Evolutionary conservation across 2,329 filamentous ascomycete species (phyloP), one percentile per base, ranked within the genome.

Genomic region (Fusarium sp.): DNA sequence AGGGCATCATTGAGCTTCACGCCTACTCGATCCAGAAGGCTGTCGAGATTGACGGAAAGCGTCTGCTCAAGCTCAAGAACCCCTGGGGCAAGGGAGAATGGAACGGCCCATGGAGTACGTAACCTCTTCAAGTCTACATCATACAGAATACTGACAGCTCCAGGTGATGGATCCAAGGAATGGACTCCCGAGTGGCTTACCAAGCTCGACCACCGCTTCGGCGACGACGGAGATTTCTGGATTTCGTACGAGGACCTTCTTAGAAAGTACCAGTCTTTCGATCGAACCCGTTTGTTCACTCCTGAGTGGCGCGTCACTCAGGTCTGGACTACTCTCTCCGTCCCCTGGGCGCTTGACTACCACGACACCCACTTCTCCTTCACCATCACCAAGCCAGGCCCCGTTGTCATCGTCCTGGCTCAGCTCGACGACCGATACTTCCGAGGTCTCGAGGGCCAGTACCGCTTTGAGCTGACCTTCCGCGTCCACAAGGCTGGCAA

Each of bases 11-110:
- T 11, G 88, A 90, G 67, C 82, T 86, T 11, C 90, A 92, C 72
- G 90, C 90, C 4, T 92, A 92, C 76, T 90, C 89, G 1, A 85
- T 92, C 10, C 89, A 91, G 84, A 87, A 88, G 60, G 89, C 89
- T 5, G 86, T 88, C n/a, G 85, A 86, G 29, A 81, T 89, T 10
- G 86, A 87, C 33, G 88, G 91, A 73, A 86, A 88, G 72, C 88
- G 92, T 3, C 84, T 95, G 1, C 84, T 95, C 4, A 87, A 91
- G 60, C 84, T 94, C 43, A 89, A 87, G 73, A 97, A 97, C 76
- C 94, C 94, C 0, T 97, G 94, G 94, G 94, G 94, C 1, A 91
- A 91, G 73, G 90, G 89, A 35, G 94, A 95, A 82, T 97, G 94
- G 94, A 93, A 90, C 33, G 94, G 94, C 2, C 87, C 93, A 2